Evolutionary conservation across 495 filamentous ascomycete species (phyloP).

Genomic region (Xylaria bambusicola): DNA sequence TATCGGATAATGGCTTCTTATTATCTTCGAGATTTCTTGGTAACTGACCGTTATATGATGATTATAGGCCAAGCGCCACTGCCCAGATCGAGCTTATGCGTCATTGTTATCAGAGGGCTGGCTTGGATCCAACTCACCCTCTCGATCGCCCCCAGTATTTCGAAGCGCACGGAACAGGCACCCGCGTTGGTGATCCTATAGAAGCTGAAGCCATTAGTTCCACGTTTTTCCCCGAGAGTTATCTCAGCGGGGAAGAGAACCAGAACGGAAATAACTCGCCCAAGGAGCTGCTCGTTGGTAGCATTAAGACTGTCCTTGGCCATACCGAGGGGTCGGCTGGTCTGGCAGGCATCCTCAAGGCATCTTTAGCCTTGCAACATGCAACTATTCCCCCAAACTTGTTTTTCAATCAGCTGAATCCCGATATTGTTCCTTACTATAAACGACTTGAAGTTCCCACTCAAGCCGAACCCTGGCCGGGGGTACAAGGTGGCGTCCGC

Average conservation of each 20-base stretch:
- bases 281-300: conserved; percentile 48
- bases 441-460: background rate
- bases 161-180: conserved; percentile 21
- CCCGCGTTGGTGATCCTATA: conserved; percentile 39
- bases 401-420: conserved; percentile 44
- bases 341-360: conserved; percentile 50
- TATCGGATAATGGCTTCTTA: no score
- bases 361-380: conserved; percentile 45
- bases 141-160: conserved; percentile 11
- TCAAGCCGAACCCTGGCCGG: background rate
- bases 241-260: no score
- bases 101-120: conserved; percentile 38
- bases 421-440: conserved; percentile 19
- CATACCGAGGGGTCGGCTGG: conserved; percentile 49
- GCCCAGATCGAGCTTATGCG: conserved; percentile 49
- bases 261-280: no score
- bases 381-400: conserved; percentile 33
- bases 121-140: conserved; percentile 21
- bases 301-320: conserved; percentile 50
- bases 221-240: background rate
- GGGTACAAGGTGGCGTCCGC: background rate
- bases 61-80: conserved; percentile 39
- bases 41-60: no score
- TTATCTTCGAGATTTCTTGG: no score
- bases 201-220: conserved; percentile 35